A percentile compares a stretch with the other conserved stretches of the same genome.
These are phyloP conservation scores for Viola pubescens DNA, from an alignment of 441 rosid species.

Conservation along the genomic window DNA sequence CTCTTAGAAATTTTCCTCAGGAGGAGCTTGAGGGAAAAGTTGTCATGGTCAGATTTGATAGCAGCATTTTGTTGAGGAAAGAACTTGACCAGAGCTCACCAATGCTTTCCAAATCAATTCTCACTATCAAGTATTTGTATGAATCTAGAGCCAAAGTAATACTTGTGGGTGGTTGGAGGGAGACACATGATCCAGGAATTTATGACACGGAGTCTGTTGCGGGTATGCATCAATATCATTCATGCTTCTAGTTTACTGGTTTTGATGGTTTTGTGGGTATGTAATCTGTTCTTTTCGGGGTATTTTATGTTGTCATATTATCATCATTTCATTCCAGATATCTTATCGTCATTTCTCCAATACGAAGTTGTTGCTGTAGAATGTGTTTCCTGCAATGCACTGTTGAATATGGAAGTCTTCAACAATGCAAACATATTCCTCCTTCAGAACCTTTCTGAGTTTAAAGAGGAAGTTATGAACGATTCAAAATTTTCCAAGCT, in stretches of 20 bases:
- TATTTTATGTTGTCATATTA: neutral
- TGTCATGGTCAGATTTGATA: constrained; percentile 69
- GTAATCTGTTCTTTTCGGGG: neutral
- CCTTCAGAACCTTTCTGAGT: constrained; percentile 46
- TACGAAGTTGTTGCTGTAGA: constrained; percentile 32
- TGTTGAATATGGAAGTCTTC: constrained; percentile 27
- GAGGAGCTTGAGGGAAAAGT: constrained; percentile 50
- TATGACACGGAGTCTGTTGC: constrained; percentile 33
- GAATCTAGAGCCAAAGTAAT: constrained; percentile 51
- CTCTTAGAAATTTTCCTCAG: constrained; percentile 45
- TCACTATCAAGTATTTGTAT: constrained; percentile 41
- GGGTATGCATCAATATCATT: constrained; percentile 25
- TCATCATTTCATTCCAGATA: constrained; percentile 33
- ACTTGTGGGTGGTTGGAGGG: constrained; percentile 46
- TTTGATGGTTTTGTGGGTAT: neutral
- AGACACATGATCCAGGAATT: constrained; percentile 27
- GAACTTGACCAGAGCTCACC: constrained; percentile 28
- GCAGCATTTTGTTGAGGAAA: constrained; percentile 36
- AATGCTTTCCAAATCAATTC: constrained; percentile 31
- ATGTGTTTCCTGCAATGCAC: constrained; percentile 24
- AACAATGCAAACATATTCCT: constrained; percentile 35
- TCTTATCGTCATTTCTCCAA: constrained; percentile 38
- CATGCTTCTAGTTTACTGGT: neutral
- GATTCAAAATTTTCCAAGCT: constrained; percentile 38
- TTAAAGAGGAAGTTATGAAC: constrained; percentile 60